A percentile compares a stretch with the other conserved stretches of the same genome.
phyloP scores from a whole-genome alignment of 495 filamentous ascomycete species.

The Penicillium fimorum region DNA sequence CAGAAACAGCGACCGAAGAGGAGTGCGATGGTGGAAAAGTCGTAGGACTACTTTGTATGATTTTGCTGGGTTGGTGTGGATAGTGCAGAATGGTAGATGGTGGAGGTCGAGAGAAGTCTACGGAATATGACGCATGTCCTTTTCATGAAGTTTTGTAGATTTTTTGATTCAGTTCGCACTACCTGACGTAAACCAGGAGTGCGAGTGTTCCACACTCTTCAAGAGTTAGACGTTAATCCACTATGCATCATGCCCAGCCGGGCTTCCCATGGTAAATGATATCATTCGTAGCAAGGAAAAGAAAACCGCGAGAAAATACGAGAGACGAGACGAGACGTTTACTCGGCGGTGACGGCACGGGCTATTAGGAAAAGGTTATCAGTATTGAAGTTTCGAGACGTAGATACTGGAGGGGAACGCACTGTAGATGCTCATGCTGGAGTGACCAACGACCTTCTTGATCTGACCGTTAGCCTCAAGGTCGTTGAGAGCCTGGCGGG shows the following conservation, averaged over 20 bases:
- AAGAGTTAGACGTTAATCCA: slow-evolving; percentile 34
- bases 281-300: slow-evolving; percentile 47
- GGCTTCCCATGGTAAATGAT: slow-evolving; percentile 43
- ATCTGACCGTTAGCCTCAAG: slow-evolving; percentile 97
- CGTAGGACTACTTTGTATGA: slow-evolving; percentile 6
- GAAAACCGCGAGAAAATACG: slow-evolving; percentile 42
- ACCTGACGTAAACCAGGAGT: slow-evolving; percentile 31
- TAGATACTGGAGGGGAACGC: slow-evolving; percentile 20
- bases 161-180: slow-evolving; percentile 37
- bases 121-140: slow-evolving; percentile 3
- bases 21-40: slow-evolving; percentile 23
- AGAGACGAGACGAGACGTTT: slow-evolving; percentile 39
- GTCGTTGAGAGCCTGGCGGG: slow-evolving; percentile 83
- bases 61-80: neutral
- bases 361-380: slow-evolving; percentile 29
- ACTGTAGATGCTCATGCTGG: slow-evolving; percentile 98
- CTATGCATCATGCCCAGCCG: slow-evolving; percentile 45
- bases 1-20: slow-evolving; percentile 42
- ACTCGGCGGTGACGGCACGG: slow-evolving; percentile 52
- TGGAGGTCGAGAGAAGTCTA: slow-evolving; percentile 5
- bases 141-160: slow-evolving; percentile 34
- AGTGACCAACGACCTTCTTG: slow-evolving; percentile 96
- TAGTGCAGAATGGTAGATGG: neutral
- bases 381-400: slow-evolving; percentile 7
- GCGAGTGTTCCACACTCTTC: slow-evolving; percentile 35